Evolutionary conservation across 1,284 basidiomycete genomes (phyloP).

Genomic region (Rhodotorula mucilaginosa): DNA sequence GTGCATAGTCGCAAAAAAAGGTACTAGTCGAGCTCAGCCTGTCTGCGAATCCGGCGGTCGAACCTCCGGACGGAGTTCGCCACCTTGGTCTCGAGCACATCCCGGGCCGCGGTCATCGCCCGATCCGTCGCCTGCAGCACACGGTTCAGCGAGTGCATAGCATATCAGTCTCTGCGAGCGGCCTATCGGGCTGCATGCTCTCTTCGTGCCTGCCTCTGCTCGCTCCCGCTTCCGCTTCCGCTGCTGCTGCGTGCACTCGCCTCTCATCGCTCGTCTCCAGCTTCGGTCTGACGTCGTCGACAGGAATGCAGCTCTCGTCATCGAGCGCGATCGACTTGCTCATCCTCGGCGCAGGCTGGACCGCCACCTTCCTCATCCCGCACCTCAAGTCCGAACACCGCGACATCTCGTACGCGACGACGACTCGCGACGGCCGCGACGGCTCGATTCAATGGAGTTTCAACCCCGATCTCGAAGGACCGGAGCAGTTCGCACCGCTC

Average conservation of each 20-base stretch:
- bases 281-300: neutral
- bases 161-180: no score
- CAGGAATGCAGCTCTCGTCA: neutral
- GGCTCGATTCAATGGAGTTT: conserved; percentile 46
- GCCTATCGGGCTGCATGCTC: conserved; percentile 7
- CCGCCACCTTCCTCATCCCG: conserved; percentile 62
- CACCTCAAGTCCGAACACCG: conserved; percentile 50
- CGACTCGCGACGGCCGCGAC: conserved; percentile 56
- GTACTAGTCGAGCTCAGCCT: no score
- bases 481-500: conserved; percentile 53
- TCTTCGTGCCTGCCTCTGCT: conserved; percentile 9
- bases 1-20: no score
- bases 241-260: no score
- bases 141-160: no score
- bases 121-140: no score
- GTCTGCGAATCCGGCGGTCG: no score
- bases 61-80: no score
- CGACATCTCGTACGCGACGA: conserved; percentile 57
- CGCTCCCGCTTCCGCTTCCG: neutral
- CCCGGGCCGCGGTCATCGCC: no score
- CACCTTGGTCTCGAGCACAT: no score
- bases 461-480: conserved; percentile 49
- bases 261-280: neutral
- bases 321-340: conserved; percentile 56
- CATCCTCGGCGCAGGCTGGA: conserved; percentile 63